Conservation (phyloP, 202 grass and related monocot genomes). For the Digitaria exilis region DNA sequence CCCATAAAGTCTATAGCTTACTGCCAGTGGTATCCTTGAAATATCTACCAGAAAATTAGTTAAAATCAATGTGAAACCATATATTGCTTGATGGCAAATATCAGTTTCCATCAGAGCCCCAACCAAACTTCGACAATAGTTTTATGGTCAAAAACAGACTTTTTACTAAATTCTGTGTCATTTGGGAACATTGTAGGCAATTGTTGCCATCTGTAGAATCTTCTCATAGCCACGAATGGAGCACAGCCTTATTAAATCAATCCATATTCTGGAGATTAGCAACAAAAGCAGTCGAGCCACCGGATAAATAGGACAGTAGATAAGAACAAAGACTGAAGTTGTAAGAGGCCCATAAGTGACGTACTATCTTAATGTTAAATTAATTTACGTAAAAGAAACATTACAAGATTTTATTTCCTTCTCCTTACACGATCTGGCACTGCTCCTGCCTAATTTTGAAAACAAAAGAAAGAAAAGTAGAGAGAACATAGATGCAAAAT, state of each 20-base stretch:
- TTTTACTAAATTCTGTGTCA: slow-evolving; percentile 43
- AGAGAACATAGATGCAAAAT: too few species aligned
- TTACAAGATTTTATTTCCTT: too few species aligned
- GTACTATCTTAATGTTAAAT: too few species aligned
- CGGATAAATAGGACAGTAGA: slow-evolving; percentile 69
- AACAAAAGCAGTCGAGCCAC: slow-evolving; percentile 69
- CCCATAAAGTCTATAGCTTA: neutral
- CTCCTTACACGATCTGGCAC: too few species aligned
- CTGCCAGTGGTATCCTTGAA: neutral
- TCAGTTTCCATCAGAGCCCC: neutral
- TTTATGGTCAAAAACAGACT: too few species aligned
- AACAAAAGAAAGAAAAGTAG: too few species aligned
- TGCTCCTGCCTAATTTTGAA: too few species aligned
- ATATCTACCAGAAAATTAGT: neutral
- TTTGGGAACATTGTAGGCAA: slow-evolving; percentile 35
- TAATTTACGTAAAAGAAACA: too few species aligned
- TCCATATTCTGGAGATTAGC: slow-evolving; percentile 91
- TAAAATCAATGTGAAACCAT: neutral
- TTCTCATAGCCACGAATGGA: slow-evolving; percentile 70
- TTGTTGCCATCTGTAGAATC: slow-evolving; percentile 16
- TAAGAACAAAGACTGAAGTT: too few species aligned
- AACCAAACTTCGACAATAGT: too few species aligned
- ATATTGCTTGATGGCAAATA: neutral
- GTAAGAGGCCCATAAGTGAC: too few species aligned
- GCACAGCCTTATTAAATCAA: slow-evolving; percentile 70